Evolutionary conservation across 2,329 filamentous ascomycete genomes (phyloP), one percentile per base, ranked within the genome.

Genomic region (Xylaria multiplex): DNA sequence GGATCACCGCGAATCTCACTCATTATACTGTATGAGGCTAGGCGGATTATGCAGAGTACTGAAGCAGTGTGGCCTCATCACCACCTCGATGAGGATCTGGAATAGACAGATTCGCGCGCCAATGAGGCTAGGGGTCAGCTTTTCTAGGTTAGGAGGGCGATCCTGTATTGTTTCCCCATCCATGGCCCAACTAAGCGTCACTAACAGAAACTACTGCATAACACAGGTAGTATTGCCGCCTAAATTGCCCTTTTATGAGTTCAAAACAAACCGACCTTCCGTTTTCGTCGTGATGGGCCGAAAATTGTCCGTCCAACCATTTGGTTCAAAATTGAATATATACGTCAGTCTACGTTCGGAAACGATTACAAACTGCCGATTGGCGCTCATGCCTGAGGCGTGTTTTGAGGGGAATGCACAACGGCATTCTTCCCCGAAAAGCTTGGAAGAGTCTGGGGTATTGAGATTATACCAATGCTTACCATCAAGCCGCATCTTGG

Each of bases 271-370:
- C 52, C n/a, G 64, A 63, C 64, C 59, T 66, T 55, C 64, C 59
- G 32, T 43, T 65, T 58, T 50, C 54, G 59, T 59, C 42, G 0
- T 19, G 24, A 54, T 37, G 49, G 19, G 42, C 64, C 54, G 32
- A 43, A 37, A 63, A 53, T 59, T 59, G 22, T 66, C 64, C 64
- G 50, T 66, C 59, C 64, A 62, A 59, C 54, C 64, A 62, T 42
- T 63, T 19, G 4, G n/a, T 19, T 45, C 24, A 57, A n/a, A 16
- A 24, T 14, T 24, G 13, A 40, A 43, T 11, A 16, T 30, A 30
- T 27, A 19, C 14, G 24, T 37, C 40, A 40, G 27, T 32, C 48
- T 37, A n/a, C 19, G n/a, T 53, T 37, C 27, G 16, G 40, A 42
- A 19, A 27, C 40, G 11, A 53, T 40, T 8, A 22, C 35, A 35